Base-by-base conservation (phyloP, 352 stramenopile genomes). In the Phytopythium mirpurense region DNA sequence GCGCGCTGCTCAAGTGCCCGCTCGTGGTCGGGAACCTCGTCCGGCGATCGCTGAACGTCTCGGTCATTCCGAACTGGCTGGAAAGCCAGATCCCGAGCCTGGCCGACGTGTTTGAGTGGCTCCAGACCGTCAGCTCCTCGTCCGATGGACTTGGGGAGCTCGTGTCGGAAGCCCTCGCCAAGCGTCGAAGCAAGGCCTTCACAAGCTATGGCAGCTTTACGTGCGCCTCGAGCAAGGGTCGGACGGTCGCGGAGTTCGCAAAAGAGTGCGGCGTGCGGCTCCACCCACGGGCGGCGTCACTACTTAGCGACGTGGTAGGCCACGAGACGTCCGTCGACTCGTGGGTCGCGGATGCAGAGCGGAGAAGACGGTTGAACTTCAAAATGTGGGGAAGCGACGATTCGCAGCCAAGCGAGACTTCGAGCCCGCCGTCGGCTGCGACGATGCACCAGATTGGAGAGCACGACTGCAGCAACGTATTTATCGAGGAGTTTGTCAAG, bases 401-500 rank as follows among this genome's bases (percentile, higher is more conserved):
- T 14, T 32, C 12, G 11, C 46, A 52, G n/a, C 46, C 46, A 14
- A 10, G 7, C 29, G 21, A 27, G 0, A 19, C 42, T 0, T 41
- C 46, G 7, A 26, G 42, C 15, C 38, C 46, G n/a, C 46, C 46
- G 27, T 52, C 46, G n/a, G 14, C 34, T 3, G 29, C 19, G 12
- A 32, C 23, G 31, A 40, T 31, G 19, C 48, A 44, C 23, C 34
- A 24, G 16, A 54, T 35, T 6, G 35, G 48, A 5, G 15, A 54
- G 16, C 48, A 73, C 36, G 57, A 49, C 10, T 83, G 70, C 49
- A 68, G 81, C 35, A 90, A 90, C 61, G 27, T 86, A 67, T 87
- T 89, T 75, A 85, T 88, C 59, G 72, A 85, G 35, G 72, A 86
- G 44, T 86, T 89, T 55, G 64, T 90, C 38, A 80, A 84, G 55